A percentile compares a stretch with the other conserved stretches of the same genome.
These are phyloP conservation scores for Diaporthe destruens DNA, from an alignment of 2,329 filamentous ascomycete species.

Conservation along the genomic window DNA sequence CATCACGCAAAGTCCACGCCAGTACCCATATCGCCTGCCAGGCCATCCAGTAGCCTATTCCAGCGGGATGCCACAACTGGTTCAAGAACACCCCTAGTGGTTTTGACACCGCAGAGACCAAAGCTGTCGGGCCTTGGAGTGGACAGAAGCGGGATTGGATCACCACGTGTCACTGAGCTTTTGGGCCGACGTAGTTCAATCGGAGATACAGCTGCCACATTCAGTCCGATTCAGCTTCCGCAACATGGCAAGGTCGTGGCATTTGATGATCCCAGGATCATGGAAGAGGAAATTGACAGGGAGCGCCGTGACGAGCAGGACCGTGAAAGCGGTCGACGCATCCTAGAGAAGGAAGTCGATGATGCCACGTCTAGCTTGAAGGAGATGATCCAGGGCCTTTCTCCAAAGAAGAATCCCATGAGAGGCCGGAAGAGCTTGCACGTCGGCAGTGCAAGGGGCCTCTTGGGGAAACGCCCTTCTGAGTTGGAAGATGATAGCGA, in stretches of 20 bases:
- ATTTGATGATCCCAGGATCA: slow-evolving; percentile 74
- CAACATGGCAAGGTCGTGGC: slow-evolving; percentile 61
- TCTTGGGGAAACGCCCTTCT: slow-evolving; percentile 79
- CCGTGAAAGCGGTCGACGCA: slow-evolving; percentile 69
- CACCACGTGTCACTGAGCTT: slow-evolving; percentile 78
- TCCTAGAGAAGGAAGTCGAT: slow-evolving; percentile 66
- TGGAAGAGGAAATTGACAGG: slow-evolving; percentile 73
- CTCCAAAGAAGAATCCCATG: slow-evolving; percentile 77
- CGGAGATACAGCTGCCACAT: slow-evolving; percentile 73
- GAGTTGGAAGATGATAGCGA: slow-evolving; percentile 78
- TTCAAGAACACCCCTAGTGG: slow-evolving; percentile 70
- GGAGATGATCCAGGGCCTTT: slow-evolving; percentile 83
- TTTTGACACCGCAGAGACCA: slow-evolving; percentile 72
- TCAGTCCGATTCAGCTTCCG: slow-evolving; percentile 66
- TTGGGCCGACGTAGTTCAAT: slow-evolving; percentile 80
- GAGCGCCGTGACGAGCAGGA: slow-evolving; percentile 72
- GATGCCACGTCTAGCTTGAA: slow-evolving; percentile 77
- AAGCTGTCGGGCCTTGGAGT: slow-evolving; percentile 76
- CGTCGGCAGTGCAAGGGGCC: slow-evolving; percentile 78
- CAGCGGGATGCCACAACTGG: slow-evolving; percentile 66
- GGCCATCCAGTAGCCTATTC: slow-evolving; percentile 61
- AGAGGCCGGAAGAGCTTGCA: slow-evolving; percentile 81
- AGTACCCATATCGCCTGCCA: slow-evolving; percentile 48
- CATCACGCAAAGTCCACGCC: slow-evolving; percentile 36
- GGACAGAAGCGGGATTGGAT: slow-evolving; percentile 79